These are phyloP conservation scores for Taphrina betulina DNA, from an alignment of 1,139 yeast species.

Conservation along the genomic window DNA sequence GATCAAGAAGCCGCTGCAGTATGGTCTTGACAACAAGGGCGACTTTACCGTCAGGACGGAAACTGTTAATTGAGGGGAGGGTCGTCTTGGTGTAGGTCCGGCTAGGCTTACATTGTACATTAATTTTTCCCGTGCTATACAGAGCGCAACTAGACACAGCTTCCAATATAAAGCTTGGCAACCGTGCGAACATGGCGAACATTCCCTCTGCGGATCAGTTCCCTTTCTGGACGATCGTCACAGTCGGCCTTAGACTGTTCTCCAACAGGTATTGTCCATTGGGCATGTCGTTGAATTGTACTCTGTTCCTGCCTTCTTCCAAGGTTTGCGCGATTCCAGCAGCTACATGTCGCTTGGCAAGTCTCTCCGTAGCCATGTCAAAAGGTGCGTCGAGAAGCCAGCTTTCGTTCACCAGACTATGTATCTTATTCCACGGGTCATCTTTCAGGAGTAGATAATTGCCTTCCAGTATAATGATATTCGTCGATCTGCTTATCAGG, in stretches of 20 bases:
- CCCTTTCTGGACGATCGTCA: not conserved
- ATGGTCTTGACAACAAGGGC: not conserved
- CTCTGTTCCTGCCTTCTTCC: constrained; percentile 64
- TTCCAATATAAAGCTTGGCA: too few species aligned
- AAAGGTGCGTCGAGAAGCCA: constrained; percentile 50
- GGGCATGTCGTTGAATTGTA: constrained; percentile 63
- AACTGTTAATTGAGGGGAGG: not conserved
- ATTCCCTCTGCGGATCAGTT: too few species aligned
- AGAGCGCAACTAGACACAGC: too few species aligned
- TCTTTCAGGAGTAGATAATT: constrained; percentile 46
- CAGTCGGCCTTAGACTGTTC: constrained; percentile 8
- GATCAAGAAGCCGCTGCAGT: constrained; percentile 4
- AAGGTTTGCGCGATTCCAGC: constrained; percentile 62
- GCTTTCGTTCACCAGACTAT: constrained; percentile 43
- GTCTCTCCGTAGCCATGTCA: constrained; percentile 54
- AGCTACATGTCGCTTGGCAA: constrained; percentile 62
- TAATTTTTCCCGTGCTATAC: too few species aligned
- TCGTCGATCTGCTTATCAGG: constrained; percentile 47
- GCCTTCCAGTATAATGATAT: constrained; percentile 62
- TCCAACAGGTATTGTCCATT: constrained; percentile 53
- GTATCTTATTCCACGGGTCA: constrained; percentile 45
- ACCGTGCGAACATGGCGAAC: too few species aligned
- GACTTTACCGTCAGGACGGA: constrained; percentile 3
- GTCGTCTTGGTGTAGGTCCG: too few species aligned
- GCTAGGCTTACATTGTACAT: not conserved